phyloP scores from a whole-genome alignment of 768 basidiomycete species.

The Suillus subaureus region DNA sequence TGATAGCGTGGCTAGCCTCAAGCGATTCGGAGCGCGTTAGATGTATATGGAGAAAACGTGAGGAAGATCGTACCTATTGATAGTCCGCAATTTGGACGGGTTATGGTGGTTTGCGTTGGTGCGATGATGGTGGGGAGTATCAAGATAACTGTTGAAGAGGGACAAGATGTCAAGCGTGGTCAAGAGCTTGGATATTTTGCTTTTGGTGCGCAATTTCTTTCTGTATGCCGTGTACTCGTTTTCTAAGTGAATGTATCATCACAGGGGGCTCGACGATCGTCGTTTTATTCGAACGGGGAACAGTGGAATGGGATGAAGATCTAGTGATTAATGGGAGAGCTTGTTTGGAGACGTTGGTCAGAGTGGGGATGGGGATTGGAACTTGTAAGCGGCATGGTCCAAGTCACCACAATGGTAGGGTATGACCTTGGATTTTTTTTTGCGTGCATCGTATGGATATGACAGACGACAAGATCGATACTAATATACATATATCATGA shows the following conservation, averaged over 20 bases:
- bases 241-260: not conserved
- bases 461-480: not conserved
- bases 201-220: constrained; percentile 62
- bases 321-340: constrained; percentile 81
- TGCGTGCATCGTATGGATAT: not conserved
- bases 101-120: constrained; percentile 90
- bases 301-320: constrained; percentile 91
- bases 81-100: constrained; percentile 84
- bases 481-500: not conserved
- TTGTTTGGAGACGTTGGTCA: constrained; percentile 87
- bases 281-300: constrained; percentile 82
- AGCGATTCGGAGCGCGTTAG: constrained; percentile 86
- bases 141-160: constrained; percentile 82
- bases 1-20: constrained; percentile 59
- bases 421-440: not conserved
- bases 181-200: constrained; percentile 95
- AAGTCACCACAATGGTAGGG: not conserved
- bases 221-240: constrained; percentile 8
- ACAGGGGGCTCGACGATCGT: constrained; percentile 92
- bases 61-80: constrained; percentile 93
- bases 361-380: constrained; percentile 87
- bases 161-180: constrained; percentile 76
- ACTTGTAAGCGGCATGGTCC: constrained; percentile 20
- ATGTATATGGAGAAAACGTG: constrained; percentile 94
- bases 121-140: constrained; percentile 98